phyloP scores from a whole-genome alignment of 345 rosid species.

The Gossypium longicalyx region DNA sequence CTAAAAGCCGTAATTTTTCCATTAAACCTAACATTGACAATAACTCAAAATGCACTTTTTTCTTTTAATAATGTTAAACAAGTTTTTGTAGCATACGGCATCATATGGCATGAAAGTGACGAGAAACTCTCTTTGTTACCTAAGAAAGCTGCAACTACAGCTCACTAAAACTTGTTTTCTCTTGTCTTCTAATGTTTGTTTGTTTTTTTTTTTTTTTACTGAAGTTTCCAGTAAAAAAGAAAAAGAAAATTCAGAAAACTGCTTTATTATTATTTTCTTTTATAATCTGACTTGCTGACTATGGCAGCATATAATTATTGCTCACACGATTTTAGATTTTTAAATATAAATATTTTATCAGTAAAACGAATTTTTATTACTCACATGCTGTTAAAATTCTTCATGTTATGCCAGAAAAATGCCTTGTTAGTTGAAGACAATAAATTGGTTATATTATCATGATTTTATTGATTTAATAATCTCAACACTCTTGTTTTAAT shows the following conservation, averaged over 20 bases:
- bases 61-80: not conserved
- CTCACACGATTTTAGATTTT: not conserved
- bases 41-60: not conserved
- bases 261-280: not conserved
- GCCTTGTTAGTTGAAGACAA: no score
- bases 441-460: no score
- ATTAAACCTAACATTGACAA: conserved; percentile 3
- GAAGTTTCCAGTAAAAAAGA: not conserved
- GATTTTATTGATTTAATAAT: no score
- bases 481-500: no score
- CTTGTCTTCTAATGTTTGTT: not conserved
- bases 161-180: conserved; percentile 1
- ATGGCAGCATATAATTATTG: not conserved
- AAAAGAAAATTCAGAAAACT: not conserved
- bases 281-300: not conserved
- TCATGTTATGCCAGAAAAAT: no score
- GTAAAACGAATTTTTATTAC: no score
- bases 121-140: not conserved
- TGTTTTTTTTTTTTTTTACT: not conserved
- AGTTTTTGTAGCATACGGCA: not conserved
- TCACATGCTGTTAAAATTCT: no score
- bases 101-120: conserved; percentile 1
- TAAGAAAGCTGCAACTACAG: not conserved
- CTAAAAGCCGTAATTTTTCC: not conserved
- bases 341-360: no score